phyloP scores from a whole-genome alignment of 192 early-diverging fungal species.

The Fimicolochytrium jonesii region DNA sequence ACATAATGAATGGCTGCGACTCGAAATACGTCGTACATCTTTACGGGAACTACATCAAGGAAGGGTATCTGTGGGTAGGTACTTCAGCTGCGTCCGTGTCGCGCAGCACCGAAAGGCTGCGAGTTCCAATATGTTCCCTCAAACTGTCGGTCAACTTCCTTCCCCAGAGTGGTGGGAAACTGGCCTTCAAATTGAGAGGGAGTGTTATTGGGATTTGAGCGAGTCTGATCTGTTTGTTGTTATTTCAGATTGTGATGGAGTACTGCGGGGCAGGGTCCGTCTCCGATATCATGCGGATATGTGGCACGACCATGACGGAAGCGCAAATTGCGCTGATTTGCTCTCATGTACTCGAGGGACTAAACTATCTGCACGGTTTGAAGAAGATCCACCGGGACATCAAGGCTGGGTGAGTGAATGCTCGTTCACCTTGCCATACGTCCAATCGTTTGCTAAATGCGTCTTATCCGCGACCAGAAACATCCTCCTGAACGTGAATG shows the following conservation, averaged over 20 bases:
- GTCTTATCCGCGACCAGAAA: no score
- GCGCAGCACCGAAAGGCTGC: no score
- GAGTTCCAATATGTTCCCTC: no score
- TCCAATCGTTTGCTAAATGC: no score
- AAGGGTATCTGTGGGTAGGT: constrained; percentile 47
- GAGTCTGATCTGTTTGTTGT: background rate
- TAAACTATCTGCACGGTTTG: constrained; percentile 52
- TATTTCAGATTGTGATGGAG: constrained; percentile 58
- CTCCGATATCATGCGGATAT: constrained; percentile 48
- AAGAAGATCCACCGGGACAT: constrained; percentile 65
- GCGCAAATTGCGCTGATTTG: constrained; percentile 50
- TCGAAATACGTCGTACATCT: constrained; percentile 46
- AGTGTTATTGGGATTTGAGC: no score
- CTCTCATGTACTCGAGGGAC: constrained; percentile 44
- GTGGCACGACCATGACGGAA: constrained; percentile 43
- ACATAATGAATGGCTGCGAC: constrained; percentile 46
- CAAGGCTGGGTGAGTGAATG: constrained; percentile 47
- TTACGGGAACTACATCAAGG: constrained; percentile 47
- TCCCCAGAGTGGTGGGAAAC: no score
- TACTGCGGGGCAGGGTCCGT: constrained; percentile 56
- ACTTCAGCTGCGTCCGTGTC: no score
- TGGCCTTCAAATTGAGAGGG: no score
- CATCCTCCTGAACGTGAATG: constrained; percentile 46
- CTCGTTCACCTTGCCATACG: no score
- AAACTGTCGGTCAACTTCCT: no score